Base-by-base conservation (phyloP, 495 filamentous ascomycete species). In the Hapsidospora chrysogenum region DNA sequence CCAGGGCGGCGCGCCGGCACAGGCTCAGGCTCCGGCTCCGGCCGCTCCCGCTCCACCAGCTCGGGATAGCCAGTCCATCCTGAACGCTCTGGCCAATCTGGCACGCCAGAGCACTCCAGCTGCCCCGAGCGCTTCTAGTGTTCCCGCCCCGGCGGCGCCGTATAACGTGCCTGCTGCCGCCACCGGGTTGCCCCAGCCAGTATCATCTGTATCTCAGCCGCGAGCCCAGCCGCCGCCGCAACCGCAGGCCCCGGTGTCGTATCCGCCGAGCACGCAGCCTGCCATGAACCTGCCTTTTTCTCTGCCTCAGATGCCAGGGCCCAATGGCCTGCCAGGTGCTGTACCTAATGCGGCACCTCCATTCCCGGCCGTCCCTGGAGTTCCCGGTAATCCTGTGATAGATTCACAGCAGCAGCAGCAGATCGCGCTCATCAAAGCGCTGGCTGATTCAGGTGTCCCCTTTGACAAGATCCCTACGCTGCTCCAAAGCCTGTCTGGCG, bases 1-100 rank as follows among this genome's bases (percentile, higher is more conserved):
- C 39, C 57, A 42, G 33, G 56, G 37, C 39, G 53, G 39, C 37
- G 40, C 49, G 36, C 48, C 44, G 37, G 41, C 45, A 30, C 36
- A 33, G 35, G 33, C 23, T 26, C 23, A 6, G 23, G 23, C 23
- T 26, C 23, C 23, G 23, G 23, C 23, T 26, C 23, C 23, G 11
- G 23, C 23, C 23, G 23, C 23, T 26, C 6, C 23, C 23, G 23
- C 23, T 26, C 44, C 41, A 28, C 21, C 49, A 19, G 43, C 47
- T 43, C 57, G 69, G 10, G 63, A 63, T 38, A 26, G 29, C 23
- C 70, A 80, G 49, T 80, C 76, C 40, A 85, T 92, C 48, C 61
- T 89, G 62, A 80, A 80, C 48, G 79, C 79, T 20, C 67, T 92
- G 39, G 81, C 82, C 30, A 80, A 80, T 44, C 84, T 92, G 63